phyloP scores from a whole-genome alignment of 176 grass and related monocot species.

The Chloris gayana region DNA sequence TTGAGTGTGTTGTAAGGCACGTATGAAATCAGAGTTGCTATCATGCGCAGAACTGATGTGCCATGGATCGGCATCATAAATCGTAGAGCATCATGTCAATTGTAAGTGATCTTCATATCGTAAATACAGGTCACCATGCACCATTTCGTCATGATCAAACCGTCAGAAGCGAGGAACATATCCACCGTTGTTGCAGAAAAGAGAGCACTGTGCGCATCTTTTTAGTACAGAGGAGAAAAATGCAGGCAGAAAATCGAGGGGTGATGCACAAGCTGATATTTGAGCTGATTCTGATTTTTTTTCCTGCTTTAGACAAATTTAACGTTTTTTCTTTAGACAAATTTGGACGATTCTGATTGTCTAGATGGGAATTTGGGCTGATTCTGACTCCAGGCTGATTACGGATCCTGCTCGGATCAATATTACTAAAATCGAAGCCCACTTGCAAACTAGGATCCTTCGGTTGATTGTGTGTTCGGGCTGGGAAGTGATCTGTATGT shows the following conservation, averaged over 20 bases:
- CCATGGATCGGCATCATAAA: not conserved
- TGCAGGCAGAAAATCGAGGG: too few species aligned
- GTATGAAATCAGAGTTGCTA: not conserved
- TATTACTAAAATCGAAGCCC: too few species aligned
- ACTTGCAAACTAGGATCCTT: too few species aligned
- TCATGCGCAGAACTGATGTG: not conserved
- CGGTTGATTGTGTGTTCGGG: not conserved
- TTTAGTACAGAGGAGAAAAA: too few species aligned
- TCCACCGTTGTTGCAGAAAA: too few species aligned
- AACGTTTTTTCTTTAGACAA: too few species aligned
- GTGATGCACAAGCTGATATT: not conserved
- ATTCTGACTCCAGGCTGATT: not conserved
- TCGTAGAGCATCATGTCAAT: not conserved
- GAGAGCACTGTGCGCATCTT: too few species aligned
- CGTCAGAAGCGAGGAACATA: not conserved
- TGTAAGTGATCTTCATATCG: not conserved
- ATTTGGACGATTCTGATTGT: too few species aligned
- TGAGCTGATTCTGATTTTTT: not conserved
- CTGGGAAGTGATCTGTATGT: not conserved
- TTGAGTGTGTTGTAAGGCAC: constrained; percentile 41
- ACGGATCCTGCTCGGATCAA: not conserved
- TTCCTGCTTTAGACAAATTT: too few species aligned
- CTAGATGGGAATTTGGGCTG: not conserved
- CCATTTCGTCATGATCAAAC: not conserved
- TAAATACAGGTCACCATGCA: not conserved